phyloP scores from a whole-genome alignment of 2,329 filamentous ascomycete species.

The Aspergillus clavatus region DNA sequence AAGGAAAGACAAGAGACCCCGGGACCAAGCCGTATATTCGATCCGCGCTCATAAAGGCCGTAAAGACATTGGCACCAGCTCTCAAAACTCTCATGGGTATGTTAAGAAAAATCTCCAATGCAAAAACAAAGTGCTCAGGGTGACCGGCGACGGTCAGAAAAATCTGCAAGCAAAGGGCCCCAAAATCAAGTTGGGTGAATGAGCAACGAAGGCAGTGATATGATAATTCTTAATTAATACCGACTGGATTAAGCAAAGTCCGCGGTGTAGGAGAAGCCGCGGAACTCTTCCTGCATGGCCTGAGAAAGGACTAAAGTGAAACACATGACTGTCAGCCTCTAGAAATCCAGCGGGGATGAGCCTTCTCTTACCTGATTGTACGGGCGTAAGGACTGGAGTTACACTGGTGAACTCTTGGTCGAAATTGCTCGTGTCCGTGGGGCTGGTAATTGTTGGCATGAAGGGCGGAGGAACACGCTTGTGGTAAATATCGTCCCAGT shows the following conservation, averaged over 20 bases:
- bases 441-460: conserved; percentile 79
- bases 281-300: conserved; percentile 99
- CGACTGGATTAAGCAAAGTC: conserved; percentile 65
- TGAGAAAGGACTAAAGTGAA: conserved; percentile 73
- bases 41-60: conserved; percentile 14
- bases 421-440: conserved; percentile 99
- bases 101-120: conserved; percentile 20
- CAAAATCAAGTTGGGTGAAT: conserved; percentile 12
- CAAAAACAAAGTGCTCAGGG: conserved; percentile 16
- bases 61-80: conserved; percentile 13
- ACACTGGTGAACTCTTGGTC: conserved; percentile 98
- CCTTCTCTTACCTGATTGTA: conserved; percentile 76
- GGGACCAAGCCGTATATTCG: conserved; percentile 17
- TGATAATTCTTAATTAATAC: conserved; percentile 11
- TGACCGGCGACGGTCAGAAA: conserved; percentile 18
- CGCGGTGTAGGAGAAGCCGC: conserved; percentile 94
- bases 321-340: conserved; percentile 15
- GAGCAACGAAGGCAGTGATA: conserved; percentile 9
- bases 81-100: conserved; percentile 28
- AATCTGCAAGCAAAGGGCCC: conserved; percentile 13
- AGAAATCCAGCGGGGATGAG: background rate
- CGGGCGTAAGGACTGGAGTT: conserved; percentile 91
- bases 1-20: conserved; percentile 1
- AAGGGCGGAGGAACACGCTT: conserved; percentile 89
- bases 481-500: conserved; percentile 98